phyloP scores from a whole-genome alignment of 768 basidiomycete genomes.

The Auricularia auricula-judae region DNA sequence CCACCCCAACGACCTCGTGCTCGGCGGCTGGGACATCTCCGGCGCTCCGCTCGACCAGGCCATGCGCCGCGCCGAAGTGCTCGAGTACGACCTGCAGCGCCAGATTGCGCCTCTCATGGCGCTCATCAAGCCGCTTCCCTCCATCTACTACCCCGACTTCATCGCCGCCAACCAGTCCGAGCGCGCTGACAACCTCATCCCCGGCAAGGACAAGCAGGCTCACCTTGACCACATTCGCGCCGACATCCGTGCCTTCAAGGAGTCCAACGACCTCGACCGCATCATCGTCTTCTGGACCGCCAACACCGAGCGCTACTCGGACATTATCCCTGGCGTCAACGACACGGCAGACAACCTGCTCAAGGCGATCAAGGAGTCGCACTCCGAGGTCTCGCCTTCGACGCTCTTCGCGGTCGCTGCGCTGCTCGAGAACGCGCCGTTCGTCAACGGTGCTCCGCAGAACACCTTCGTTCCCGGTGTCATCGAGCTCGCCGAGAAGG shows the following conservation, averaged over 20 bases:
- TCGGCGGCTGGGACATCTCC: slow-evolving; percentile 99
- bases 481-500: slow-evolving; percentile 82
- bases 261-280: slow-evolving; percentile 69
- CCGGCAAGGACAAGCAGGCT: slow-evolving; percentile 74
- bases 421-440: slow-evolving; percentile 90
- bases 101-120: slow-evolving; percentile 86
- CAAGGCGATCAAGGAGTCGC: slow-evolving; percentile 67
- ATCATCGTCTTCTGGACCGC: slow-evolving; percentile 97
- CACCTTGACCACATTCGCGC: slow-evolving; percentile 86
- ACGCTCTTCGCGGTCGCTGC: slow-evolving; percentile 92
- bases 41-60: slow-evolving; percentile 75
- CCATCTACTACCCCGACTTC: slow-evolving; percentile 95
- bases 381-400: slow-evolving; percentile 92
- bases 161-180: slow-evolving; percentile 96
- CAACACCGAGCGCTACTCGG: slow-evolving; percentile 96
- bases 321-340: slow-evolving; percentile 89
- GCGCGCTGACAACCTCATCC: slow-evolving; percentile 87
- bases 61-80: slow-evolving; percentile 86
- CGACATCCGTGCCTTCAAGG: slow-evolving; percentile 93
- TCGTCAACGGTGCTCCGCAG: slow-evolving; percentile 96
- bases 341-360: slow-evolving; percentile 88
- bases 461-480: slow-evolving; percentile 98
- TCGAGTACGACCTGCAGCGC: slow-evolving; percentile 94
- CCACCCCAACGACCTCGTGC: slow-evolving; percentile 93
- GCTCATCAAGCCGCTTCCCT: slow-evolving; percentile 77